A percentile compares a stretch with the other conserved stretches of the same genome.
Conservation (phyloP, 345 rosid species). For the Viola odorata region DNA sequence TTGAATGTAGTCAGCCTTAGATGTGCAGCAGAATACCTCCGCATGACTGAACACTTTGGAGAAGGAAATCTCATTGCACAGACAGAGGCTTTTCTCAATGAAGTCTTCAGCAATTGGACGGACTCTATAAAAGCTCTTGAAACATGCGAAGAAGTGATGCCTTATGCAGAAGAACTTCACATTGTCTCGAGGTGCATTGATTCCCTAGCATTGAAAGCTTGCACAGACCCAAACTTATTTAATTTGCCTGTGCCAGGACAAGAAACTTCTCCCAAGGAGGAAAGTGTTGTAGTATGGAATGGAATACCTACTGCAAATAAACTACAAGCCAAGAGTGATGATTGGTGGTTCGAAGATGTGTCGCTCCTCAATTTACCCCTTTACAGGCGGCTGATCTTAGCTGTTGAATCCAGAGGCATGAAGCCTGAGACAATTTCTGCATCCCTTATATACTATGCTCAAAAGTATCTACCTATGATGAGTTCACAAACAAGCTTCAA, state of each 20-base stretch:
- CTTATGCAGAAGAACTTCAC: slow-evolving; percentile 66
- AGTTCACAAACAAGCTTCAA: slow-evolving; percentile 42
- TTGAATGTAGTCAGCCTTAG: slow-evolving; percentile 55
- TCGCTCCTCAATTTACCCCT: slow-evolving; percentile 45
- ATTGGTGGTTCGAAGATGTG: slow-evolving; percentile 89
- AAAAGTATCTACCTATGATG: slow-evolving; percentile 58
- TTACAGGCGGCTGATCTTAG: slow-evolving; percentile 60
- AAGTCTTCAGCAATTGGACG: slow-evolving; percentile 56
- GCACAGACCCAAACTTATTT: slow-evolving; percentile 47
- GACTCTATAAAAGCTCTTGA: slow-evolving; percentile 68
- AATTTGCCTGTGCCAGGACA: slow-evolving; percentile 46
- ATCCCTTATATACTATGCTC: slow-evolving; percentile 55
- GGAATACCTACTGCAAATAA: slow-evolving; percentile 46
- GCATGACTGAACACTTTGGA: slow-evolving; percentile 69
- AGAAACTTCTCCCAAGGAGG: slow-evolving; percentile 18
- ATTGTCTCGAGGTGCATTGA: slow-evolving; percentile 66
- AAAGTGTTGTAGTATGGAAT: slow-evolving; percentile 50
- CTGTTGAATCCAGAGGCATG: slow-evolving; percentile 51
- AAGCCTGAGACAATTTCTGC: slow-evolving; percentile 55
- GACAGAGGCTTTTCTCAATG: slow-evolving; percentile 58
- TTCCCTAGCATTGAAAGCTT: slow-evolving; percentile 74
- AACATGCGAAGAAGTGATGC: slow-evolving; percentile 58
- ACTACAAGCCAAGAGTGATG: slow-evolving; percentile 30
- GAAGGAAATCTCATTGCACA: slow-evolving; percentile 64
- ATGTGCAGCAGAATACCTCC: slow-evolving; percentile 86